Base-by-base conservation (phyloP, 106 monocot species). In the Ottelia alismoides region DNA sequence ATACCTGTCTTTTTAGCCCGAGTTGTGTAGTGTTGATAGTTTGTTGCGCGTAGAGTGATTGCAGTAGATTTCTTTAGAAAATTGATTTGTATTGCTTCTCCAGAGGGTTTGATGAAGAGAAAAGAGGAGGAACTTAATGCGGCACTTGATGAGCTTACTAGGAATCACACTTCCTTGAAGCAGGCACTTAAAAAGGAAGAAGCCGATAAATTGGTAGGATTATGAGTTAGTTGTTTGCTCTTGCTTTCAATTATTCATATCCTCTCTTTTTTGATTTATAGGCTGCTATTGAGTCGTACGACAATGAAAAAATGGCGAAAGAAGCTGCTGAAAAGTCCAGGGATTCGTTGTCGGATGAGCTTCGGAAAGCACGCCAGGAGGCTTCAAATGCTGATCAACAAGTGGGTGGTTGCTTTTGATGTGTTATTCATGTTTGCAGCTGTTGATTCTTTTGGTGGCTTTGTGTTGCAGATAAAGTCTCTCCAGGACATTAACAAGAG, bases 391-490 rank as follows among this genome's bases (percentile, higher is more conserved):
- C 28, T 22, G 60, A 60, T 44, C 40, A 60, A 45, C 83, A 87
- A 74, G 92, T 88, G 31, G 18, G n/a, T n/a, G n/a, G n/a, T n/a
- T n/a, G n/a, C n/a, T n/a, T n/a, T n/a, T n/a, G n/a, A n/a, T n/a
- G n/a, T n/a, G n/a, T n/a, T n/a, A n/a, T n/a, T n/a, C n/a, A n/a
- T n/a, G n/a, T n/a, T n/a, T n/a, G n/a, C n/a, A n/a, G n/a, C n/a
- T n/a, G n/a, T n/a, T n/a, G n/a, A n/a, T n/a, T n/a, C n/a, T n/a
- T n/a, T n/a, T n/a, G n/a, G n/a, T n/a, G n/a, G n/a, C n/a, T n/a
- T n/a, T n/a, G n/a, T n/a, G n/a, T n/a, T n/a, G n/a, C 31, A 92
- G 92, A 57, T 92, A 46, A 87, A 77, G 68, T 67, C 74, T 49
- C 58, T 83, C 30, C 87, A 87, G 62, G 83, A 83, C 3, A 83